Evolutionary conservation across 1,139 yeast species (phyloP), one percentile per base, ranked within the genome.

Genomic region (Yamadazyma taylorii): DNA sequence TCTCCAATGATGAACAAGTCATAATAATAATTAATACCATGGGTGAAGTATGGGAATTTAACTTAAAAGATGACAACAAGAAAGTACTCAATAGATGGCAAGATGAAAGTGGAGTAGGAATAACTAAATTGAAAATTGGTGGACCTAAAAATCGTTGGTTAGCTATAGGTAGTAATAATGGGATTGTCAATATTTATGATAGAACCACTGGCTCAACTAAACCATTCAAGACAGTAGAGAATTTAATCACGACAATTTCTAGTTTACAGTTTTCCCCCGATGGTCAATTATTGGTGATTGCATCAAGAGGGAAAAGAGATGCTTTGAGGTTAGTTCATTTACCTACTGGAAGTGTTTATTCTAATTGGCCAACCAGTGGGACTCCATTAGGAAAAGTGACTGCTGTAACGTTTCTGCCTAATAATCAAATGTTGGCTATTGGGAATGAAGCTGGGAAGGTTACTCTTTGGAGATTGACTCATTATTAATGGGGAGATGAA

Each of bases 331-430:
- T 94, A 47, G 92, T 89, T 11, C 98, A 94, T 55, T 63, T 92
- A 42, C 96, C 97, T 10, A 75, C 89, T 9, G 89, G 92, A 43
- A 78, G 87, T 10, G 96, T 87, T 3, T 94, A 81, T 61, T 74
- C 81, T 39, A 94, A 94, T 68, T 94, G 98, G 98, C 99, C 99
- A 15, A 92, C 97, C 2, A 81, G 92, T 40, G 92, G 89, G 7
- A 90, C 99, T 0, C 98, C 98, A 3, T 74, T 94, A 48, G 99
- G 98, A 17, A 81, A 83, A 49, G 96, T 94, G 30, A 87, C 97
- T 1, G 66, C 84, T n/a, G 83, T 80, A 3, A 76, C 80, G 9
- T 90, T 90, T 60, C 81, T 95, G 19, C 90, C 95, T 19, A 80
- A 80, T 46, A 79, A 82, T 40, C 92, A 88, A 60, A 79, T 89